A percentile compares a stretch with the other conserved stretches of the same genome.
These are phyloP conservation scores for Venturia carpophila DNA, from an alignment of 2,329 filamentous ascomycete genomes.

Conservation along the genomic window DNA sequence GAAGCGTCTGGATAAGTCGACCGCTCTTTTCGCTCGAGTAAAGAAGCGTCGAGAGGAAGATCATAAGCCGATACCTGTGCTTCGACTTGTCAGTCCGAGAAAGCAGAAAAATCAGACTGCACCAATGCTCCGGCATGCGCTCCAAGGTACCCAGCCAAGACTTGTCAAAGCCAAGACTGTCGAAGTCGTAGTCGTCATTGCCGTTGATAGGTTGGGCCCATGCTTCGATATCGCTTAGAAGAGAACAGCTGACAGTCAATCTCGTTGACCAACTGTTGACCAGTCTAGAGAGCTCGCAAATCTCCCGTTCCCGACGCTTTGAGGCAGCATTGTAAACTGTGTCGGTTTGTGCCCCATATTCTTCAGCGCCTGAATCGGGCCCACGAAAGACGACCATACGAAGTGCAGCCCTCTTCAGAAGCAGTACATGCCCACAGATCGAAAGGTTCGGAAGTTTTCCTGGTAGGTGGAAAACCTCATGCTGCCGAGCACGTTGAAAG, in stretches of 20 bases:
- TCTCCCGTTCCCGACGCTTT: background rate
- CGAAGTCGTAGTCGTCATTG: background rate
- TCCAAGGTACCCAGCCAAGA: background rate
- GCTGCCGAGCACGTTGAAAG: background rate
- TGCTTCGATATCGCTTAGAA: background rate
- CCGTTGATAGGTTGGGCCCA: background rate
- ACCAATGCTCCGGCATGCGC: background rate
- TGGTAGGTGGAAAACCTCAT: background rate
- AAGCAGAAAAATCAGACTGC: background rate
- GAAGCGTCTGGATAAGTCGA: background rate
- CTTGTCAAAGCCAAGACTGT: background rate
- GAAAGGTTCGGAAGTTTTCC: background rate
- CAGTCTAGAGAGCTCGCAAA: background rate
- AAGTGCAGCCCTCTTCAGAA: background rate
- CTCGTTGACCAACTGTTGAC: background rate
- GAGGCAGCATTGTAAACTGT: background rate
- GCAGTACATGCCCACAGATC: background rate
- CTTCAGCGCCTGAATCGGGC: background rate
- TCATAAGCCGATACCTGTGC: background rate
- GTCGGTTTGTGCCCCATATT: background rate
- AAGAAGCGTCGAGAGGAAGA: background rate
- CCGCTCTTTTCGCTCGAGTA: background rate
- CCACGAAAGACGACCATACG: background rate
- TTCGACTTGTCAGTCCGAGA: background rate
- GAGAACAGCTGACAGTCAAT: background rate